Evolutionary conservation across 805 yeast genomes (phyloP).

Genomic region (Komagataella populi): DNA sequence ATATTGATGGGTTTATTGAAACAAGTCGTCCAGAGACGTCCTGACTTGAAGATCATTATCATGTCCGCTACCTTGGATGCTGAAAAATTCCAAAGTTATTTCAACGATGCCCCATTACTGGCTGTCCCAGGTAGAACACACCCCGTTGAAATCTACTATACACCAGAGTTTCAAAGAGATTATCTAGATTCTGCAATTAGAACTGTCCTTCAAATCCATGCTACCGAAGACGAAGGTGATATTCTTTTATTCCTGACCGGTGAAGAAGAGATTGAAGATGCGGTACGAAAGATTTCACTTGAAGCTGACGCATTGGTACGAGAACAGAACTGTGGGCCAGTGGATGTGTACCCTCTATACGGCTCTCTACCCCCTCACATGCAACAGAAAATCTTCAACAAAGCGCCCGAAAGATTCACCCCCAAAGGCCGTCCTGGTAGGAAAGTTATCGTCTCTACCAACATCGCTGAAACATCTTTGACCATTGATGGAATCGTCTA

Average conservation of each 20-base stretch:
- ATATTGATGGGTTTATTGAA: constrained; percentile 67
- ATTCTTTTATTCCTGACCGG: constrained; percentile 81
- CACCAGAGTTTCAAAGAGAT: constrained; percentile 93
- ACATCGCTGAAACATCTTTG: constrained; percentile 94
- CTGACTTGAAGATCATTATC: constrained; percentile 62
- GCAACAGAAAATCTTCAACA: constrained; percentile 87
- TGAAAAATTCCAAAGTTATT: constrained; percentile 83
- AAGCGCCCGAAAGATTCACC: constrained; percentile 65
- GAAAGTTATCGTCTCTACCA: constrained; percentile 83
- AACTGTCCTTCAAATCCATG: constrained; percentile 92
- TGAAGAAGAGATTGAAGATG: constrained; percentile 97
- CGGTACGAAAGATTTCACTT: constrained; percentile 73
- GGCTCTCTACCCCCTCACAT: constrained; percentile 95
- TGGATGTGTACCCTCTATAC: constrained; percentile 82
- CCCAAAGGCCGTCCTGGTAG: constrained; percentile 87
- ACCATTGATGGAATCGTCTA: constrained; percentile 96
- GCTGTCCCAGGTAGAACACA: constrained; percentile 98
- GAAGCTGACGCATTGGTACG: constrained; percentile 84
- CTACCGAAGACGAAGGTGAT: constrained; percentile 92
- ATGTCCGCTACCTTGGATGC: constrained; percentile 97
- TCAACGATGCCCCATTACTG: constrained; percentile 81
- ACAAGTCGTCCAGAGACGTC: constrained; percentile 45
- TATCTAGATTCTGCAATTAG: constrained; percentile 90
- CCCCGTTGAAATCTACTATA: constrained; percentile 93
- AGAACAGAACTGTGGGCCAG: constrained; percentile 84